Evolutionary conservation across 768 basidiomycete species (phyloP).

Genomic region (Termitomyces sp.): DNA sequence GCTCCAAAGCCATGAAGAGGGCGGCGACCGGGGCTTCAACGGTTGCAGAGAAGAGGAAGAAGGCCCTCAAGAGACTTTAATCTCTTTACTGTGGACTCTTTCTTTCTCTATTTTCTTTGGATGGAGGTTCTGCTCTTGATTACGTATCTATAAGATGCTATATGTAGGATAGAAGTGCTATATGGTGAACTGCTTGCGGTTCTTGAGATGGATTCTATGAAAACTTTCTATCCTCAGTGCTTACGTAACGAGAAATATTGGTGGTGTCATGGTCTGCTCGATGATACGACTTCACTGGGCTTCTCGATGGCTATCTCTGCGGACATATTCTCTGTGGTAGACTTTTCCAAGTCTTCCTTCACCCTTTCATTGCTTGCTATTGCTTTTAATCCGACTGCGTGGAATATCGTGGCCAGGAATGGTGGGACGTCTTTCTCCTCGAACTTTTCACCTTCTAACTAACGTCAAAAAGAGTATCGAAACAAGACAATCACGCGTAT

Average conservation of each 20-base stretch:
- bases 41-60: conserved; percentile 81
- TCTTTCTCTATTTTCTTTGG: not conserved
- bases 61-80: conserved; percentile 77
- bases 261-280: not conserved
- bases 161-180: conserved; percentile 8
- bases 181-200: not conserved
- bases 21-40: conserved; percentile 48
- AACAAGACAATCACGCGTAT: conserved; percentile 86
- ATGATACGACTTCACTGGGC: conserved; percentile 9
- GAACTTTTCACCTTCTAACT: not conserved
- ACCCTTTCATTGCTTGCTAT: conserved; percentile 64
- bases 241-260: conserved; percentile 2
- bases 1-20: conserved; percentile 65
- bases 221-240: not conserved
- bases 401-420: conserved; percentile 94
- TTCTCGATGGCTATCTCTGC: conserved; percentile 12
- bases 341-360: conserved; percentile 62
- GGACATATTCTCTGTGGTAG: conserved; percentile 32
- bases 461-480: conserved; percentile 44
- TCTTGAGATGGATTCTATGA: not conserved
- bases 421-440: conserved; percentile 41
- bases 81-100: not conserved
- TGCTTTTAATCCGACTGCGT: conserved; percentile 88
- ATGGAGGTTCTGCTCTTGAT: conserved; percentile 2
- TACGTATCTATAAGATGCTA: conserved; percentile 2